Conservation (phyloP, 2,329 filamentous ascomycete species). For the Cladosporium sp. region DNA sequence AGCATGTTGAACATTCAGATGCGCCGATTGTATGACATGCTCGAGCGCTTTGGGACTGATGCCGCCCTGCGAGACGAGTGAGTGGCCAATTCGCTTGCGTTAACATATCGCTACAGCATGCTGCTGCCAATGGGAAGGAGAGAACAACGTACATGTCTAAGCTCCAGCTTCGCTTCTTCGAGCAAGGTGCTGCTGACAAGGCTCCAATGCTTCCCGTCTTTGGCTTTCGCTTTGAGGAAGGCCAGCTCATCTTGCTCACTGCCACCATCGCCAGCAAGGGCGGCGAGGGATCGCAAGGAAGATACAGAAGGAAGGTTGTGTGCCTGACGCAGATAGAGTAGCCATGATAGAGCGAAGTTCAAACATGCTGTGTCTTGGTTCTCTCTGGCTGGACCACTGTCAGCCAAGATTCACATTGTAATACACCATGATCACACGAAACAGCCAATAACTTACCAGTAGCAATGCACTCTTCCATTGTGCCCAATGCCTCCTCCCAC, state of each 20-base stretch:
- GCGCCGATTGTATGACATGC: constrained; percentile 74
- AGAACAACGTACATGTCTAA: not conserved
- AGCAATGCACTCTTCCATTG: constrained; percentile 91
- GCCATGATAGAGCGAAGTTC: constrained; percentile 93
- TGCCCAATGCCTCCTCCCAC: constrained; percentile 80
- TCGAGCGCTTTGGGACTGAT: constrained; percentile 59
- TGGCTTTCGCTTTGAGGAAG: constrained; percentile 81
- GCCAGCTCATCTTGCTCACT: constrained; percentile 71
- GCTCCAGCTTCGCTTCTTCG: constrained; percentile 74
- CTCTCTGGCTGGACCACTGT: constrained; percentile 60
- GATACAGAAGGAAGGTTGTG: constrained; percentile 55
- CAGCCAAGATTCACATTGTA: constrained; percentile 2
- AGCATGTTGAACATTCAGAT: constrained; percentile 73
- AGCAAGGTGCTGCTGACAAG: constrained; percentile 78
- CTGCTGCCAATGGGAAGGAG: not conserved
- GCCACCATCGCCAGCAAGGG: constrained; percentile 23
- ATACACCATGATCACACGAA: not conserved
- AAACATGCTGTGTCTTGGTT: constrained; percentile 88
- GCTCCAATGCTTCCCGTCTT: constrained; percentile 80
- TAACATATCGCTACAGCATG: not conserved
- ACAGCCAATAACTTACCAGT: constrained; percentile 45
- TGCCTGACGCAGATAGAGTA: constrained; percentile 87
- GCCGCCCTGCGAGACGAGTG: not conserved
- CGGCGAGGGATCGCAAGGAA: constrained; percentile 20
- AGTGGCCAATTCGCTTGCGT: not conserved